Base-by-base conservation (phyloP, 2,329 filamentous ascomycete genomes). In the Penicillium sp. region DNA sequence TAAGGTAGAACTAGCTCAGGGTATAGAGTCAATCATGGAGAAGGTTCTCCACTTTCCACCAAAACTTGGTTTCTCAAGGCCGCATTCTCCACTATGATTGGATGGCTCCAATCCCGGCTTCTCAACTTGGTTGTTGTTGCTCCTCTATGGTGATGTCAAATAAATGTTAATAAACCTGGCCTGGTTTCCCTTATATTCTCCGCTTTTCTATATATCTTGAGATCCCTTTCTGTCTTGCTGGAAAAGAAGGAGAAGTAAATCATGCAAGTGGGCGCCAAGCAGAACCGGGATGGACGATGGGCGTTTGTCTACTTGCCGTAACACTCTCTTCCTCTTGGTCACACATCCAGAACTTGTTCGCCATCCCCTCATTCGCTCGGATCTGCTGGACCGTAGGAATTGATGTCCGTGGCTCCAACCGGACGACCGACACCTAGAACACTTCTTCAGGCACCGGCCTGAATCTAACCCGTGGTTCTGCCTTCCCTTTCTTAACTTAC, bases 381-480 rank as follows among this genome's bases (percentile, higher is more conserved):
- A 66, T 64, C 64, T 67, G 51, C 60, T 67, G 64, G 65, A 63
- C 65, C 62, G 64, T 56, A 56, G 64, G 63, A 65, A 66, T 44
- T 65, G 49, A 58, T 67, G 65, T 67, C 65, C 65, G 60, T 66
- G 65, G 65, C 62, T 65, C 60, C 50, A 54, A 49, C 52, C 37
- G 42, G 58, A n/a, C n/a, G 8, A 39, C 56, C 56, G 55, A 62
- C 59, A 55, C 49, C 50, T 52, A 59, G 57, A 44, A 37, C 45
- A n/a, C 52, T 60, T 56, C 57, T 62, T 61, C 62, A 67, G 63
- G 63, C 63, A 67, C 65, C 62, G 52, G 55, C 55, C 53, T 21
- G 42, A 42, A 37, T 47, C 22, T 27, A 37, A 53, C 4, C 63
- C 63, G 58, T 58, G 63, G 60, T 60, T 65, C 52, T 50, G 14